phyloP scores from a whole-genome alignment of 441 rosid genomes.

The Brassica hybrid region DNA sequence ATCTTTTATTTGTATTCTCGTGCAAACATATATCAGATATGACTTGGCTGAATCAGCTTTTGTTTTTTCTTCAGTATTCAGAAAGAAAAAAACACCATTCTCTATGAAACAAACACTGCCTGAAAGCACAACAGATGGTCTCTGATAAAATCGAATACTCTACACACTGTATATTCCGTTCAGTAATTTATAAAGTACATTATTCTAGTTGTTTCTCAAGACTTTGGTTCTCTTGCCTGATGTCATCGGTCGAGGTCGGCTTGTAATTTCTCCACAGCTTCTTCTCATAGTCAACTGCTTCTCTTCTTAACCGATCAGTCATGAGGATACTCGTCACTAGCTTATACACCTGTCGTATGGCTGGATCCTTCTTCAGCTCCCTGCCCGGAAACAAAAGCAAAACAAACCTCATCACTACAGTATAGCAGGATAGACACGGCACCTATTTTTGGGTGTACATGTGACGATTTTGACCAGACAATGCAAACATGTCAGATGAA shows the following conservation, averaged over 20 bases:
- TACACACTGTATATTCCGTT: not conserved
- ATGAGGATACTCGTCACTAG: conserved; percentile 70
- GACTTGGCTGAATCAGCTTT: too few relatives aligned
- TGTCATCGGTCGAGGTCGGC: conserved; percentile 67
- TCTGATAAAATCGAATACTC: not conserved
- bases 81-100: not conserved
- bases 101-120: not conserved
- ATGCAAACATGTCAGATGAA: conserved; percentile 19
- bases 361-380: conserved; percentile 77
- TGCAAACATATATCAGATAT: conserved; percentile 1
- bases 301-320: conserved; percentile 71
- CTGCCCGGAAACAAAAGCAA: conserved; percentile 47
- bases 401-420: not conserved
- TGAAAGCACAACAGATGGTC: not conserved
- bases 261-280: conserved; percentile 67
- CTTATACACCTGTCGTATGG: conserved; percentile 66
- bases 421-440: not conserved
- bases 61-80: too few relatives aligned
- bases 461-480: too few relatives aligned
- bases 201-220: conserved; percentile 43
- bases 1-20: conserved; percentile 5
- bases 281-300: conserved; percentile 71
- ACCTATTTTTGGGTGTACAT: too few relatives aligned
- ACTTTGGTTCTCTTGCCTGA: conserved; percentile 60
- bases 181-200: not conserved